phyloP scores from a whole-genome alignment of 345 rosid species.

The Luvunga scandens region DNA sequence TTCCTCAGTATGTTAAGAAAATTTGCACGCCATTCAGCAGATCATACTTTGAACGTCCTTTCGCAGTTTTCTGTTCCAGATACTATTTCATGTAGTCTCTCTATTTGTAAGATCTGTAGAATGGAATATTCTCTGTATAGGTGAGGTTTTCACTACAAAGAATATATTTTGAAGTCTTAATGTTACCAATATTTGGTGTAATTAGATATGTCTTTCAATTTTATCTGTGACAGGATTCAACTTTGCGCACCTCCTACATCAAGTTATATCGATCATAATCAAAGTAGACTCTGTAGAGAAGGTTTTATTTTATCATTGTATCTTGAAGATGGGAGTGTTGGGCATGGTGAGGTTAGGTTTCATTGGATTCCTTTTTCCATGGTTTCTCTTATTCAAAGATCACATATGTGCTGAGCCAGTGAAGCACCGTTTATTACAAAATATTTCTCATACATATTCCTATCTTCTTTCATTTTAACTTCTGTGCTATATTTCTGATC shows the following conservation, averaged over 20 bases:
- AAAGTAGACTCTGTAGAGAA: constrained; percentile 49
- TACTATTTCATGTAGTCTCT: constrained; percentile 30
- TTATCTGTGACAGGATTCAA: constrained; percentile 49
- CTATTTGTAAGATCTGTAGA: constrained; percentile 42
- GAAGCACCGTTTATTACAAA: background rate
- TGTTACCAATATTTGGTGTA: background rate
- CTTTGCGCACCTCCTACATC: constrained; percentile 75
- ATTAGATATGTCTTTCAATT: constrained; percentile 14
- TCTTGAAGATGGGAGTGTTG: constrained; percentile 82
- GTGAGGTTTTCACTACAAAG: constrained; percentile 31
- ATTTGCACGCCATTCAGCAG: constrained; percentile 61
- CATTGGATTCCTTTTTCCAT: background rate
- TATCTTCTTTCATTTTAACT: background rate
- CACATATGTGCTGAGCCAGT: background rate
- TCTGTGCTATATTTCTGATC: constrained; percentile 13
- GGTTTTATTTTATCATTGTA: constrained; percentile 74
- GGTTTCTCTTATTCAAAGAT: background rate
- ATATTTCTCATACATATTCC: background rate
- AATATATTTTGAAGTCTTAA: background rate
- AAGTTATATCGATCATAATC: constrained; percentile 25
- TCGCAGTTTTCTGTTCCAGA: constrained; percentile 37
- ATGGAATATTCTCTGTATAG: constrained; percentile 67
- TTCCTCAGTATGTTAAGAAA: constrained; percentile 56
- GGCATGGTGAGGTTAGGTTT: constrained; percentile 83
- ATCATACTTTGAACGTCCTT: constrained; percentile 41